These are phyloP conservation scores for Nepenthes gracilis DNA, from an alignment of 148 eudicot genomes.

Conservation along the genomic window DNA sequence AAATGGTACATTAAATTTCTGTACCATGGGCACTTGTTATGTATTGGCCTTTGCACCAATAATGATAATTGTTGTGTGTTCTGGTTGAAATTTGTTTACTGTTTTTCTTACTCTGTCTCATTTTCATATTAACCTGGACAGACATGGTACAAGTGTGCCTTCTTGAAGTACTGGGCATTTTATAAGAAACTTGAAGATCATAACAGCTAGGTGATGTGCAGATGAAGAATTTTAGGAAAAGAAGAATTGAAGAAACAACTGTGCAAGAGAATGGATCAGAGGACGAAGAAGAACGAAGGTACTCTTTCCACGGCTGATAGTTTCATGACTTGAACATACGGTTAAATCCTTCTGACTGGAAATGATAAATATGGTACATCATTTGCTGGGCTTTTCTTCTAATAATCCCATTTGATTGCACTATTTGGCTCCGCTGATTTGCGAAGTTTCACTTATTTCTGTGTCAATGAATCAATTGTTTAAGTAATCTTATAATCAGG, in stretches of 20 bases:
- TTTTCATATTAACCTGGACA: too few relatives aligned
- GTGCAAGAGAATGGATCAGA: neutral
- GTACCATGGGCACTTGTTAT: too few relatives aligned
- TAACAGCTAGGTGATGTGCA: neutral
- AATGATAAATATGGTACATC: neutral
- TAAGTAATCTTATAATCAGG: conserved; percentile 21
- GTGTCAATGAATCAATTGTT: neutral
- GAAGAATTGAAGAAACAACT: neutral
- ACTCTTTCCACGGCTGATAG: neutral
- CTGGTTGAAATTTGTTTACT: too few relatives aligned
- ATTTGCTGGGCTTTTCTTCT: neutral
- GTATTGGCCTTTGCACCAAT: too few relatives aligned
- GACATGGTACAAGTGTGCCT: too few relatives aligned
- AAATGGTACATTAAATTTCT: too few relatives aligned
- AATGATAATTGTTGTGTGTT: too few relatives aligned
- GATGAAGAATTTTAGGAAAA: neutral
- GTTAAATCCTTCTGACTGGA: neutral
- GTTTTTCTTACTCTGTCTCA: too few relatives aligned
- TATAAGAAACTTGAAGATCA: neutral
- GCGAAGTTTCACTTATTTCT: neutral
- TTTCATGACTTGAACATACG: conserved; percentile 2
- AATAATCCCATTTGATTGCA: neutral
- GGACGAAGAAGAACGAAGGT: conserved; percentile 5
- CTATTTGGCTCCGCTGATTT: neutral
- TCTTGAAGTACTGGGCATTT: too few relatives aligned